A percentile compares a stretch with the other conserved stretches of the same genome.
Evolutionary conservation across 495 filamentous ascomycete genomes (phyloP).

Genomic region (Talaromyces borbonicus): DNA sequence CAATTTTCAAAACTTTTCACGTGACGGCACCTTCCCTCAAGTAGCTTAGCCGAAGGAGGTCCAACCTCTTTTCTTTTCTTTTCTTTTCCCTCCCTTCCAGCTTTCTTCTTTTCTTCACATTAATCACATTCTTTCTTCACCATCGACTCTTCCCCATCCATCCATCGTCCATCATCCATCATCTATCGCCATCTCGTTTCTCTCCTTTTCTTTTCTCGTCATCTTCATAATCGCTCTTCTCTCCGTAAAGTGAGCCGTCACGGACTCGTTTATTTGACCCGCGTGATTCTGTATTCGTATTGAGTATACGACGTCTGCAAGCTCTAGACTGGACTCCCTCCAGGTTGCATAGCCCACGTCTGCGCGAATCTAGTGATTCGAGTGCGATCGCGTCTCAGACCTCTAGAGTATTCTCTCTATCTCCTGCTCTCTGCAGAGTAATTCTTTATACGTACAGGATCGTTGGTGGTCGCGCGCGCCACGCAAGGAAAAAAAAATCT

Average conservation of each 20-base stretch:
- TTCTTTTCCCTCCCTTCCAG: slow-evolving; percentile 9
- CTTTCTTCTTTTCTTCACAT: slow-evolving; percentile 7
- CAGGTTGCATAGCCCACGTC: slow-evolving; percentile 17
- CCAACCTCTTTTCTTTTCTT: slow-evolving; percentile 11
- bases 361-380: slow-evolving; percentile 36
- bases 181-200: slow-evolving; percentile 5
- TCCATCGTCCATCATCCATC: slow-evolving; percentile 11
- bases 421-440: slow-evolving; percentile 5
- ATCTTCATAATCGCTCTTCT: neutral
- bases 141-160: slow-evolving; percentile 12
- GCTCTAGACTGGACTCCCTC: slow-evolving; percentile 5
- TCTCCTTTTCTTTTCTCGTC: neutral
- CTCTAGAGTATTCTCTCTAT: slow-evolving; percentile 15
- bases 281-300: slow-evolving; percentile 6
- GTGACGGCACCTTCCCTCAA: neutral
- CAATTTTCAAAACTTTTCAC: neutral
- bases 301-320: neutral
- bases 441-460: neutral
- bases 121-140: slow-evolving; percentile 6
- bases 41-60: neutral
- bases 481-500: neutral
- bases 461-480: neutral
- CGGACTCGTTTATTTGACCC: neutral
- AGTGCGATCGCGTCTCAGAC: slow-evolving; percentile 20
- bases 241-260: no score